Base-by-base conservation (phyloP, 2,329 filamentous ascomycete genomes). In the Colletotrichum musicola region DNA sequence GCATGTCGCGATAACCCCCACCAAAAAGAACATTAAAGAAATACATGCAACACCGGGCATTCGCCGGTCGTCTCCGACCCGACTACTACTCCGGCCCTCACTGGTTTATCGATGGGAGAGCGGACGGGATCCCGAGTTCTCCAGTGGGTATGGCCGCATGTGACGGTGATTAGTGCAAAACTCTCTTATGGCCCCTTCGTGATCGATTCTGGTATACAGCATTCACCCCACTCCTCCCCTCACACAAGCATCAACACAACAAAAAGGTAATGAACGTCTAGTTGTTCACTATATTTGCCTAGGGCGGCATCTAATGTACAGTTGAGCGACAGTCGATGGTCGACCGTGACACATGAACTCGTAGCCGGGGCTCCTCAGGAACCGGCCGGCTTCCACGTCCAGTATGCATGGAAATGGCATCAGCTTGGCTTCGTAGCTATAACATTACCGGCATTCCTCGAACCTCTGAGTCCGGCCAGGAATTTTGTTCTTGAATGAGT, bases 281-380 rank as follows among this genome's bases (percentile, higher is more conserved):
- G 22, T 49, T 57, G 49, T 60, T 61, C 20, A 30, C 55, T 56
- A 40, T 46, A 38, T 44, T 42, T 42, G 61, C 65, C 30, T 53
- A 44, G n/a, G 62, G 56, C 56, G 56, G 53, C n/a, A 61, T 56
- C 62, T 66, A 66, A 44, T 44, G 51, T 69, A 69, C 62, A 69
- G 20, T 46, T 14, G 40, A 66, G 50, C 35, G 4, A 56, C 55
- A 60, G 35, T 59, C 51, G 16, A 66, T 61, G 62, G 44, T 47
- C 47, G n/a, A 51, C 44, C 56, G 44, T 56, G 44, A 27, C 62
- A 65, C 47, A 55, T 65, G 61, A 60, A 59, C 61, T 64, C 61
- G 42, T 59, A 16, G 56, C 50, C 35, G 56, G 20, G 18, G 12
- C 25, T 51, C 38, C 56, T 12, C 56, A 20, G 47, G 35, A 10